These are phyloP conservation scores for Chaetothyriales sp. DNA, from an alignment of 2,329 filamentous ascomycete species.

Conservation along the genomic window DNA sequence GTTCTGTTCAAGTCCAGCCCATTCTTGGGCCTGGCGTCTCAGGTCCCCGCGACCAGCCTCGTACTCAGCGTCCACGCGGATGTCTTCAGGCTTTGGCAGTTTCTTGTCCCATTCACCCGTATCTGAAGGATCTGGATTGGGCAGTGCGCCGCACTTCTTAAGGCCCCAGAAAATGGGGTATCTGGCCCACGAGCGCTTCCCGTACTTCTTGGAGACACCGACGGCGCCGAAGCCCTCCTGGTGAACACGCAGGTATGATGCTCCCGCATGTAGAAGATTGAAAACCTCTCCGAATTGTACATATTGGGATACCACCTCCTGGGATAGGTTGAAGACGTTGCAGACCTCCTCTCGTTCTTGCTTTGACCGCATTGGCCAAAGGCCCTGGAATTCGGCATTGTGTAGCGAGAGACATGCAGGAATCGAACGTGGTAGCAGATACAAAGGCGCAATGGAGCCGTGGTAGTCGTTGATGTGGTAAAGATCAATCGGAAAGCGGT, in stretches of 20 bases:
- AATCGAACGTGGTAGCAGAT: constrained; percentile 49
- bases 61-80: constrained; percentile 40
- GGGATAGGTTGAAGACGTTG: constrained; percentile 48
- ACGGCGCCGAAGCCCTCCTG: constrained; percentile 56
- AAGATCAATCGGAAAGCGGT: constrained; percentile 49
- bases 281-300: constrained; percentile 57
- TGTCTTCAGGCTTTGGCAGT: constrained; percentile 35
- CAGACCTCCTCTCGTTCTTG: constrained; percentile 51
- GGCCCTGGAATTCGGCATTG: constrained; percentile 56
- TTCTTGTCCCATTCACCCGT: constrained; percentile 47
- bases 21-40: constrained; percentile 51
- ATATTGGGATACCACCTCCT: constrained; percentile 45
- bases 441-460: constrained; percentile 49
- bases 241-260: constrained; percentile 51
- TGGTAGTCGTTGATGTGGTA: constrained; percentile 57
- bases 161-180: constrained; percentile 59
- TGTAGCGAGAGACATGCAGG: constrained; percentile 52
- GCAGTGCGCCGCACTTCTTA: constrained; percentile 48
- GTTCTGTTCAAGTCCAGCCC: constrained; percentile 50
- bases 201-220: constrained; percentile 55
- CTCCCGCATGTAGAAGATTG: constrained; percentile 54
- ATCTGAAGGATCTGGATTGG: constrained; percentile 53
- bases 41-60: constrained; percentile 42
- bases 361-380: constrained; percentile 53
- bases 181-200: constrained; percentile 50